Evolutionary conservation across 2,329 filamentous ascomycete genomes (phyloP), one percentile per base, ranked within the genome.

Genomic region (Aureobasidium sp.): DNA sequence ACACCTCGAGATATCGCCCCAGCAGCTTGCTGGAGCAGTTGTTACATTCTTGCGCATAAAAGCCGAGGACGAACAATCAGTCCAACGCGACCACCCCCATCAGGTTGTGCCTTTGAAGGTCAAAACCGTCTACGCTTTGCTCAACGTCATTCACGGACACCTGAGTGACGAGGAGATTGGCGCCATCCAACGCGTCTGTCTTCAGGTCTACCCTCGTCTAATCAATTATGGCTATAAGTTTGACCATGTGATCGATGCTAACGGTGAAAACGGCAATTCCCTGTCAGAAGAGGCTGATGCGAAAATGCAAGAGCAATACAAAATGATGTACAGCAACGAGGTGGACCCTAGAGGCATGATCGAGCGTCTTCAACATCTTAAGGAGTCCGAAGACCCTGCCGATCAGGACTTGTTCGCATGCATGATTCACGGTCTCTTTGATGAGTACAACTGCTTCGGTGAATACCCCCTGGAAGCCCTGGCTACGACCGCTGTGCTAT

Each of bases 391-490:
- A 52, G 89, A 94, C 64, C 83, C 90, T 1, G 79, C 87, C 17
- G 91, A 97, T 64, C 94, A 97, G 73, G 94, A 99, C 72, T 84
- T 97, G 7, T 99, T 99, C 72, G 90, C 93, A 15, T 97, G 93
- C 77, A 99, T 99, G 91, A 96, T 99, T 39, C 92, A 97, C 70
- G 94, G 94, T 0, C 80, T 99, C 4, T 97, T 99, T 69, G 94
- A 99, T 69, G 94, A 99, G 77, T 99, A 97, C 73, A 88, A 88
- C 61, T 95, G 96, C 71, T 99, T 97, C 72, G 85, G 89, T 44
- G 92, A 95, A 70, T 99, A 99, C 73, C 95, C 95, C 0, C 80
- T 97, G n/a, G 93, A 97, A 71, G 94, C 94, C 6, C 79, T 99
- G 56, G 93, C 93, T 8, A 97, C 93, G 12, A 99, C 94, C 0